A percentile compares a stretch with the other conserved stretches of the same genome.
These are phyloP conservation scores for barley (Hordeum vulgare) DNA, from an alignment of 176 grass and related monocot species.

Conservation along the genomic window MorexV3_pseudomolecules_assembly NC_058522.1:7943573-7944072, in stretches of 20 bases:
- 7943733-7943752: slow-evolving; percentile 36
- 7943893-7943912: slow-evolving; percentile 66
- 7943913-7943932: slow-evolving; percentile 76
- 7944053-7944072: background rate
- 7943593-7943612: too few relatives aligned
- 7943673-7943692: slow-evolving; percentile 56
- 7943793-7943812: slow-evolving; percentile 9
- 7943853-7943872: slow-evolving; percentile 54
- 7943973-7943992: background rate
- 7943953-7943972: background rate
- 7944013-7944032: background rate
- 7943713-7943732: slow-evolving; percentile 31
- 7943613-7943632: background rate
- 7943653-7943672: slow-evolving; percentile 4
- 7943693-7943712: slow-evolving; percentile 75
- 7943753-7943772: background rate
- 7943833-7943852: slow-evolving; percentile 27
- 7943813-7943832: slow-evolving; percentile 36
- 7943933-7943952: background rate
- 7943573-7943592: too few relatives aligned
- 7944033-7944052: background rate
- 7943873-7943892: slow-evolving; percentile 52
- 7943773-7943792: slow-evolving; percentile 1
- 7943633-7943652: background rate
- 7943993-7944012: background rate